Evolutionary conservation across 257 asterid species (phyloP).

Genomic region (Solanum bulbocastanum): DNA sequence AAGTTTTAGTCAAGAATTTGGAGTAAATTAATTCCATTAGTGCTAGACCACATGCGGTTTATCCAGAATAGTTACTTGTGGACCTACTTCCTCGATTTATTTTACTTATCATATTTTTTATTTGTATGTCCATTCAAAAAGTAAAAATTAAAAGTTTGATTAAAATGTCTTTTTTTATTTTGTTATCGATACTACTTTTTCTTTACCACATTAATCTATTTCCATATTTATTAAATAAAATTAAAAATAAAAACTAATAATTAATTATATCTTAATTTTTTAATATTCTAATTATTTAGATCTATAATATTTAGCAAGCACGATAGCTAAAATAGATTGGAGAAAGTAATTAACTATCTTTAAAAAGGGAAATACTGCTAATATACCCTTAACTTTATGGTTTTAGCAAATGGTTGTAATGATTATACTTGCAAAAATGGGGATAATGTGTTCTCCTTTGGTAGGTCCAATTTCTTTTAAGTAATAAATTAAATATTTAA

Average conservation of each 20-base stretch:
- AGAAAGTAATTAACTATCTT: not conserved
- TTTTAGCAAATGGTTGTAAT: slow-evolving; percentile 26
- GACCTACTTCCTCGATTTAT: not conserved
- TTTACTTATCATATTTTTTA: not conserved
- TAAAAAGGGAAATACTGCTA: not conserved
- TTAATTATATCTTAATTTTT: not conserved
- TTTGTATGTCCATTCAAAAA: not conserved
- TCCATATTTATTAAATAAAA: not conserved
- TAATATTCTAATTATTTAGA: too few relatives aligned
- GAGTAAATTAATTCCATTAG: not conserved
- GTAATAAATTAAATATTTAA: not conserved
- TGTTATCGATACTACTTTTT: not conserved
- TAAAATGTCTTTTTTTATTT: not conserved
- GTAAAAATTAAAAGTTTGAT: not conserved
- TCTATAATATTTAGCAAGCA: not conserved
- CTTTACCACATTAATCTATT: not conserved
- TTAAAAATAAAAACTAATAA: not conserved
- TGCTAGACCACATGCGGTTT: not conserved
- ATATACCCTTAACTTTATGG: not conserved
- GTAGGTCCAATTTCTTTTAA: slow-evolving; percentile 7
- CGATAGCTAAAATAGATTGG: not conserved
- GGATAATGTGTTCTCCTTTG: slow-evolving; percentile 8
- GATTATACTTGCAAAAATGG: slow-evolving; percentile 20
- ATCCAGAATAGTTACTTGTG: not conserved
- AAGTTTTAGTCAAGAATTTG: not conserved